phyloP scores from a whole-genome alignment of 1,284 basidiomycete genomes.

The Athelia sp. region DNA sequence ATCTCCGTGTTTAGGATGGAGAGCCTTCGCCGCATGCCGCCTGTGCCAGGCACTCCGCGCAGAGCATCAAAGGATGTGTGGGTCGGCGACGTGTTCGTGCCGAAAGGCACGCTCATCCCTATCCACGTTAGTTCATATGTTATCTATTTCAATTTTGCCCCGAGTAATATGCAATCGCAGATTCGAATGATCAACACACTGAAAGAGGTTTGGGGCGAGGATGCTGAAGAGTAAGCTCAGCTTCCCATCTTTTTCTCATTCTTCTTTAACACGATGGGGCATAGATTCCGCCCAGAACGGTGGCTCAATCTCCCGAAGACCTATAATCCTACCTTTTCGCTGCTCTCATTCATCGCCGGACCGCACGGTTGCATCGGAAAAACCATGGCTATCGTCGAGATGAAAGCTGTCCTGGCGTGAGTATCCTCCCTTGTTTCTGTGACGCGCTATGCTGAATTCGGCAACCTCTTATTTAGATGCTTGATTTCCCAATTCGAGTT shows the following conservation, averaged over 20 bases:
- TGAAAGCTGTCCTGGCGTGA: constrained; percentile 42
- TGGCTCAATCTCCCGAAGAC: constrained; percentile 36
- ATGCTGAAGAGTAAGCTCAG: constrained; percentile 35
- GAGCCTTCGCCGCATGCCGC: constrained; percentile 37
- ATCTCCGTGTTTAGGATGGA: too few species aligned
- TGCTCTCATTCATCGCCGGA: constrained; percentile 40
- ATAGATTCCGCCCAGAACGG: constrained; percentile 35
- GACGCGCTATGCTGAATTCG: constrained; percentile 7
- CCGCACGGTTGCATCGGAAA: constrained; percentile 46
- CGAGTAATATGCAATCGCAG: constrained; percentile 15
- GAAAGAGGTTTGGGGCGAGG: constrained; percentile 39
- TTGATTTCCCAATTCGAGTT: constrained; percentile 38
- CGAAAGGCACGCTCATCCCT: constrained; percentile 41
- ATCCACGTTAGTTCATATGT: constrained; percentile 32
- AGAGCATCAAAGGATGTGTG: constrained; percentile 35
- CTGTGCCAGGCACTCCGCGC: constrained; percentile 42
- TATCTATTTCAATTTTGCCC: background rate
- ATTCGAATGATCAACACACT: constrained; percentile 46
- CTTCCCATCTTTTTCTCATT: background rate
- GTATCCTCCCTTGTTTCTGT: constrained; percentile 11
- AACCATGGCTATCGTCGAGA: constrained; percentile 49
- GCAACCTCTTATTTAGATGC: constrained; percentile 9
- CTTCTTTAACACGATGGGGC: background rate
- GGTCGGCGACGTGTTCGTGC: constrained; percentile 39
- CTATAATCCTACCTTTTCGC: constrained; percentile 31